A percentile compares a stretch with the other conserved stretches of the same genome.
Conservation (phyloP, 2,329 filamentous ascomycete genomes). For the Fusarium lyarnte region DNA sequence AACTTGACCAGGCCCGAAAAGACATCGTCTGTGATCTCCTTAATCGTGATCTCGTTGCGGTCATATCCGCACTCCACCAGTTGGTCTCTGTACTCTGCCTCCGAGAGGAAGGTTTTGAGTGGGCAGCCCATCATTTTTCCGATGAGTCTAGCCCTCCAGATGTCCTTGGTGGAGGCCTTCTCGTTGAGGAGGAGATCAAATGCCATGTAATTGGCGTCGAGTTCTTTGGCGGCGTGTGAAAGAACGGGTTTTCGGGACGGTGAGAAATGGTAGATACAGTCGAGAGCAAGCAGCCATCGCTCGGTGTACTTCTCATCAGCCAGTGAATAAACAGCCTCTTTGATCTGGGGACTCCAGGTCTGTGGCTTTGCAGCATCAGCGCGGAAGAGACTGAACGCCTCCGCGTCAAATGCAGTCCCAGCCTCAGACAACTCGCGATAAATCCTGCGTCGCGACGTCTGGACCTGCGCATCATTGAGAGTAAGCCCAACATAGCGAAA, state of each 20-base stretch:
- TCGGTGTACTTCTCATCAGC: constrained; percentile 42
- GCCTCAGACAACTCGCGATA: constrained; percentile 35
- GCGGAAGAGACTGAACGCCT: constrained; percentile 53
- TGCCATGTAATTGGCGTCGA: constrained; percentile 62
- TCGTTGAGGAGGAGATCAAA: constrained; percentile 62
- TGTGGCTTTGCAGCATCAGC: constrained; percentile 60
- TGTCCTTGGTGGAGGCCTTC: constrained; percentile 42
- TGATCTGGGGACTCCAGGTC: constrained; percentile 49
- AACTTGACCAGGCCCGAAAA: constrained; percentile 60
- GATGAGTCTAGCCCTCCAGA: constrained; percentile 51
- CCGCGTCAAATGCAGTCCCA: background rate
- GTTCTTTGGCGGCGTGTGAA: constrained; percentile 49
- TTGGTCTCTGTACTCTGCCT: constrained; percentile 55
- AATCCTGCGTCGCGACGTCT: constrained; percentile 47
- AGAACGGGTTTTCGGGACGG: constrained; percentile 61
- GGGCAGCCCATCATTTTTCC: constrained; percentile 61
- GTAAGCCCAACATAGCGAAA: constrained; percentile 65
- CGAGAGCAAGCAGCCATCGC: constrained; percentile 64
- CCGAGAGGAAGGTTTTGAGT: constrained; percentile 58
- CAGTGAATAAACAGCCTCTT: constrained; percentile 42
- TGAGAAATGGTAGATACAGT: constrained; percentile 66
- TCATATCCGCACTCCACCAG: constrained; percentile 60
- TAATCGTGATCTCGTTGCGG: constrained; percentile 51
- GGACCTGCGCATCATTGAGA: constrained; percentile 57
- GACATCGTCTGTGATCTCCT: constrained; percentile 63